Evolutionary conservation across 169 alveolate species (phyloP), one percentile per base, ranked within the genome.

Genomic region (Cryptosporidium xiaoi): DNA sequence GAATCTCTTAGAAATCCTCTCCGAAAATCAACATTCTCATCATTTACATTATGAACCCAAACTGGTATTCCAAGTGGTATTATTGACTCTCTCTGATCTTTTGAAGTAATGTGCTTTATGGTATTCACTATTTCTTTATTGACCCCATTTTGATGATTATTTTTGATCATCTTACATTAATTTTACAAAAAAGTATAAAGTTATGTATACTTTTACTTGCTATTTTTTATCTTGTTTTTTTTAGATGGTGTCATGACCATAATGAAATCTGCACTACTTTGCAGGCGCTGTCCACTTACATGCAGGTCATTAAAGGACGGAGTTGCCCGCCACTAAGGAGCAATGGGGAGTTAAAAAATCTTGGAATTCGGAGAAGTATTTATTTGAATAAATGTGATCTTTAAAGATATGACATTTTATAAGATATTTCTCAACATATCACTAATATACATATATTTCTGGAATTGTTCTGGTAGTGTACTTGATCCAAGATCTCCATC

Each of bases 1-100:
- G 87, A 51, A 77, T 77, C 77, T 60, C 87, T 77, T 29, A 77
- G 64, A 62, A 16, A 33, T 13, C 87, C 87, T n/a, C 87, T 34
- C 8, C 24, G 40, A 58, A 60, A 51, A 20, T 18, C 65, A 10
- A 34, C 51, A 7, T 3, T 27, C 1, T n/a, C 71, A 20, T 36
- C 71, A 58, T 60, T 40, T 20, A 34, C 8, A 48, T 77, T 40
- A 4, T 60, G 13, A 40, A 77, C 71, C 87, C 87, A 77, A 40
- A 77, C 87, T 18, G 87, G 77, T 24, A 56, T 60, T 44, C 87
- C 87, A 60, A 60, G 58, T 34, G 71, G 69, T 24, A 77, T 77
- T 34, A 60, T 77, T 29, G 71, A 62, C 27, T 77, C 77, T 34
- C 44, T 69, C 16, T 69, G 68, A 5, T 56, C 83, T 8, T 3